Evolutionary conservation across 495 filamentous ascomycete genomes (phyloP).

Genomic region (Trichoderma virens): DNA sequence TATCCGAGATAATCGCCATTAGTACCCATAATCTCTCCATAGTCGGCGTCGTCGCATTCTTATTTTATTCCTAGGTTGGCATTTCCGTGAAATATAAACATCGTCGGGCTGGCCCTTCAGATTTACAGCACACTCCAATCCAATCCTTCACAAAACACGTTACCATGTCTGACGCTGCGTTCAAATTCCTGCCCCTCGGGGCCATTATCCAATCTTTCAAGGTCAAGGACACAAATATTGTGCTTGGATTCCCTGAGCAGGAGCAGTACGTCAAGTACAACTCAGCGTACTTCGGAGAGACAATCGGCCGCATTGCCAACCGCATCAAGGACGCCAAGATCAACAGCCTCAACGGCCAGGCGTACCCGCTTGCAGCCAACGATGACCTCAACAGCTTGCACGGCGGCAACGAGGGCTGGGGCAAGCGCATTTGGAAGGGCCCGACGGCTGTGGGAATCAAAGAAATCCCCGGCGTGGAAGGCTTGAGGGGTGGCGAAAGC

Average conservation of each 20-base stretch:
- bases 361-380: slow-evolving; percentile 63
- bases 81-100: not conserved
- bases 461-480: slow-evolving; percentile 35
- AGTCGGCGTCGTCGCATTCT: not conserved
- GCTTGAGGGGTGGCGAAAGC: slow-evolving; percentile 64
- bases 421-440: slow-evolving; percentile 73
- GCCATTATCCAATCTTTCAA: slow-evolving; percentile 82
- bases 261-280: slow-evolving; percentile 67
- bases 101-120: not conserved
- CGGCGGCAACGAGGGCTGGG: slow-evolving; percentile 77
- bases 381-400: slow-evolving; percentile 75
- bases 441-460: slow-evolving; percentile 51
- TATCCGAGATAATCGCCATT: slow-evolving; percentile 2
- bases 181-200: slow-evolving; percentile 73
- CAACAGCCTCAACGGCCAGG: slow-evolving; percentile 60
- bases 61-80: not conserved
- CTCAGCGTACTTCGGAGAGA: slow-evolving; percentile 77
- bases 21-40: not conserved
- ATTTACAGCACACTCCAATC: not conserved
- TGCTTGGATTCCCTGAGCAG: slow-evolving; percentile 70
- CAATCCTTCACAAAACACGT: not conserved
- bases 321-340: slow-evolving; percentile 69
- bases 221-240: slow-evolving; percentile 73
- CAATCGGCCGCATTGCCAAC: slow-evolving; percentile 88
- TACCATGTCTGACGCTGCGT: slow-evolving; percentile 35